Evolutionary conservation across 1,139 yeast species (phyloP).

Genomic region (Spathaspora sp.): DNA sequence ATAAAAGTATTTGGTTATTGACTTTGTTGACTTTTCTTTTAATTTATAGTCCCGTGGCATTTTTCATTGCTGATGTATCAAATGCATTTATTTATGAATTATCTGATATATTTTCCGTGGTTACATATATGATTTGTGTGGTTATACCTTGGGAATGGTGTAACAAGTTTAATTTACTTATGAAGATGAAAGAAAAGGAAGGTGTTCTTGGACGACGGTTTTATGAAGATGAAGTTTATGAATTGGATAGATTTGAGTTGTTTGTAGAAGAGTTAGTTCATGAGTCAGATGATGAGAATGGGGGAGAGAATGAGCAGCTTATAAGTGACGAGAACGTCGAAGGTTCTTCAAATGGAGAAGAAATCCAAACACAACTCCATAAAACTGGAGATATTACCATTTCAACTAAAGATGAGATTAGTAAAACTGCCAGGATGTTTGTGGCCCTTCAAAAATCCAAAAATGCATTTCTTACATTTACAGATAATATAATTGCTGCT

Average conservation of each 20-base stretch:
- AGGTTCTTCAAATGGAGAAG: not conserved
- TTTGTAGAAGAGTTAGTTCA: conserved; percentile 36
- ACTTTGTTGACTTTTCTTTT: conserved; percentile 60
- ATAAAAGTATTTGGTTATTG: conserved; percentile 49
- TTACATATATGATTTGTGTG: conserved; percentile 70
- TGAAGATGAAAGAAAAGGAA: conserved; percentile 66
- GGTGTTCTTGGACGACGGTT: conserved; percentile 81
- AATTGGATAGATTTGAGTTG: conserved; percentile 43
- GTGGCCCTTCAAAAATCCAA: conserved; percentile 29
- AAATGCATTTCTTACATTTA: conserved; percentile 40
- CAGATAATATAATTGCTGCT: conserved; percentile 59
- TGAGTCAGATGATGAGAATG: conserved; percentile 13
- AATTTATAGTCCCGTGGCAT: conserved; percentile 65
- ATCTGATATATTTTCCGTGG: conserved; percentile 71
- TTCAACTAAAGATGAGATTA: conserved; percentile 1
- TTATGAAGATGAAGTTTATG: conserved; percentile 65
- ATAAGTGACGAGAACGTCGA: conserved; percentile 4
- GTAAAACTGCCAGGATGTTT: conserved; percentile 8
- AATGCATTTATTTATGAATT: conserved; percentile 69
- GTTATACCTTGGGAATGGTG: conserved; percentile 91
- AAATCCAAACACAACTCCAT: too few species aligned
- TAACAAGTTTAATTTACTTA: conserved; percentile 61
- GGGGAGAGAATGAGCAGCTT: conserved; percentile 4
- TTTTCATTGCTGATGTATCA: conserved; percentile 78
- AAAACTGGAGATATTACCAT: not conserved